Evolutionary conservation across 163 green algal genomes (phyloP).

Genomic region (Chloromonas sp.): DNA sequence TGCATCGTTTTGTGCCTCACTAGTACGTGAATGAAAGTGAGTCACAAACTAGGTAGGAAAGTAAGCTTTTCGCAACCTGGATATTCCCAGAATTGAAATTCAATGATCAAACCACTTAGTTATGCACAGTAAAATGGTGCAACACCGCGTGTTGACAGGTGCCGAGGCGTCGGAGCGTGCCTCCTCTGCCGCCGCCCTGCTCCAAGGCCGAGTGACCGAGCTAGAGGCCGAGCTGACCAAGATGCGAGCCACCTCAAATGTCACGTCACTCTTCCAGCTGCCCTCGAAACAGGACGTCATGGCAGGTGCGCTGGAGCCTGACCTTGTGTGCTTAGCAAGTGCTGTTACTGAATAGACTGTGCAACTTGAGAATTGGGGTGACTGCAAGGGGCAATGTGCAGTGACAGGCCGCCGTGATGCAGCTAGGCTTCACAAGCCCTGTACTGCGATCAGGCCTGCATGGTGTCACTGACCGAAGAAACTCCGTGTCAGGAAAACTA

Average conservation of each 20-base stretch:
- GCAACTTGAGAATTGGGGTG: background rate
- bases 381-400: background rate
- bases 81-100: too few species aligned
- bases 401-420: background rate
- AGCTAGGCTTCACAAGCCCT: background rate
- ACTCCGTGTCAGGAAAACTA: too few species aligned
- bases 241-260: slow-evolving; percentile 18
- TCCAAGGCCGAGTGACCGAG: slow-evolving; percentile 20
- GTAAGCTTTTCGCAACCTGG: too few species aligned
- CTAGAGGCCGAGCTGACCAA: slow-evolving; percentile 27
- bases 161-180: background rate
- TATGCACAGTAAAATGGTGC: too few species aligned
- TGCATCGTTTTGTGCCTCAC: too few species aligned
- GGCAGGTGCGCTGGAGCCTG: slow-evolving; percentile 14
- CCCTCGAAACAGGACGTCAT: slow-evolving; percentile 39
- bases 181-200: slow-evolving; percentile 4
- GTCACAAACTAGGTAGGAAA: too few species aligned
- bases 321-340: background rate
- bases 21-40: too few species aligned
- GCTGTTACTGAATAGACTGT: background rate
- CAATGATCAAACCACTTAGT: too few species aligned
- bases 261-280: slow-evolving; percentile 31
- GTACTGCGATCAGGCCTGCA: too few species aligned
- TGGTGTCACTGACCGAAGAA: too few species aligned
- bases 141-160: background rate